Base-by-base conservation (phyloP, 495 filamentous ascomycete species). In the Penicillium herquei region DNA sequence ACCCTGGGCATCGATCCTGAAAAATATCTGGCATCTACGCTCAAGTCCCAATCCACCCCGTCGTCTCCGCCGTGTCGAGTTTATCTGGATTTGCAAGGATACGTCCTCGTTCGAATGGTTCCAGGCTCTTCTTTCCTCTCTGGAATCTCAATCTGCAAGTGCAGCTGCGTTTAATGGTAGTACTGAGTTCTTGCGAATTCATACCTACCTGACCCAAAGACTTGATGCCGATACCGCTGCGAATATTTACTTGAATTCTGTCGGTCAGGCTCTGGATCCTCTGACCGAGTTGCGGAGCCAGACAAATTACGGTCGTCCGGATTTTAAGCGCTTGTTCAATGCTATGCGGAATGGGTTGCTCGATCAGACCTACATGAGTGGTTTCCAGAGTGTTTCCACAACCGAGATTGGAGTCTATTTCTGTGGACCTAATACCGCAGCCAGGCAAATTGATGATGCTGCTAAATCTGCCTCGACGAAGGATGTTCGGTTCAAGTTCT, bases 71-170 rank as follows among this genome's bases (percentile, higher is more conserved):
- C 87, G 94, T 70, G 92, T 99, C 14, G 94, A 99, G 70, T 98
- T 99, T 72, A 96, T 98, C 77, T 99, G 94, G 94, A 86, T 98
- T 52, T 98, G 95, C 81, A 95, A 88, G 69, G 93, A 98, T 64
- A 98, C 92, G 2, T 84, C 79, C 37, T 96, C 93, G 1, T 98
- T 98, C 68, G 94, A 98, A 75, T 98, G 94, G 94, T 98, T 98
- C 77, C 95, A 98, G 70, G 87, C 87, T 10, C 87, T 98, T 4
- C 84, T 98, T 10, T 90, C 87, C 6, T 92, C 88, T 0, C 87
- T 99, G n/a, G 94, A 99, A 65, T 77, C 84, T 33, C 94, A 99
- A 66, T 88, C 85, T 35, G 81, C 86, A 47, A 80, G 81, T 44
- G 83, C 83, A 0, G 88, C 89, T 30, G 75, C 79, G 10, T 80